Conservation (phyloP, 192 early-diverging fungal genomes). For the Coemansia sp. region DNA sequence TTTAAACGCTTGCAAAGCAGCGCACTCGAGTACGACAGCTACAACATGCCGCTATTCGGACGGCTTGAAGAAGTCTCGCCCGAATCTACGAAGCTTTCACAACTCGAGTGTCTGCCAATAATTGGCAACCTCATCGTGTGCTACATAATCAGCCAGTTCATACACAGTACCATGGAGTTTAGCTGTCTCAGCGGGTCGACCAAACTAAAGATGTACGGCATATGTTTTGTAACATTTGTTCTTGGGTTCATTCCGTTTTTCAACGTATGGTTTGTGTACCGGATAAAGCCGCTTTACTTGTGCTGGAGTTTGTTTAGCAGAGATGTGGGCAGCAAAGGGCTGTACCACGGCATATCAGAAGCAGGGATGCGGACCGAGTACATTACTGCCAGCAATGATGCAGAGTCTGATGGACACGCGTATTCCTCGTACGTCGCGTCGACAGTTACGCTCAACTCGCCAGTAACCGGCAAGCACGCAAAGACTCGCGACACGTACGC, state of each 20-base stretch:
- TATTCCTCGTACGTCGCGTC: not conserved
- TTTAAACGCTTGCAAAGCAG: slow-evolving; percentile 35
- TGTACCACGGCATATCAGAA: slow-evolving; percentile 33
- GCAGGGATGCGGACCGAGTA: slow-evolving; percentile 22
- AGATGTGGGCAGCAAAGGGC: slow-evolving; percentile 28
- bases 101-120: slow-evolving; percentile 46
- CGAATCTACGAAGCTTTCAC: slow-evolving; percentile 43
- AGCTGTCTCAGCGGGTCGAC: slow-evolving; percentile 24
- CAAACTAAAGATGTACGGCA: slow-evolving; percentile 17
- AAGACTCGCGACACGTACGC: not conserved
- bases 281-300: slow-evolving; percentile 29
- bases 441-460: slow-evolving; percentile 15
- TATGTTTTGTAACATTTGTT: slow-evolving; percentile 15
- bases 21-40: slow-evolving; percentile 46
- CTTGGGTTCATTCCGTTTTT: slow-evolving; percentile 47
- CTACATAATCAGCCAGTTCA: slow-evolving; percentile 24
- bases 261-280: slow-evolving; percentile 40
- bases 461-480: not conserved
- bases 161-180: slow-evolving; percentile 21
- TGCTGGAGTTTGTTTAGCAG: slow-evolving; percentile 46
- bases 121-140: slow-evolving; percentile 41
- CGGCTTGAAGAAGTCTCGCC: slow-evolving; percentile 22
- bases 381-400: not conserved
- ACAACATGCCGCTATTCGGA: slow-evolving; percentile 35
- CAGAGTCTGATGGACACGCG: not conserved